These are phyloP conservation scores for Fomitopsis schrenkii DNA, from an alignment of 1,284 basidiomycete species.

Conservation along the genomic window DNA sequence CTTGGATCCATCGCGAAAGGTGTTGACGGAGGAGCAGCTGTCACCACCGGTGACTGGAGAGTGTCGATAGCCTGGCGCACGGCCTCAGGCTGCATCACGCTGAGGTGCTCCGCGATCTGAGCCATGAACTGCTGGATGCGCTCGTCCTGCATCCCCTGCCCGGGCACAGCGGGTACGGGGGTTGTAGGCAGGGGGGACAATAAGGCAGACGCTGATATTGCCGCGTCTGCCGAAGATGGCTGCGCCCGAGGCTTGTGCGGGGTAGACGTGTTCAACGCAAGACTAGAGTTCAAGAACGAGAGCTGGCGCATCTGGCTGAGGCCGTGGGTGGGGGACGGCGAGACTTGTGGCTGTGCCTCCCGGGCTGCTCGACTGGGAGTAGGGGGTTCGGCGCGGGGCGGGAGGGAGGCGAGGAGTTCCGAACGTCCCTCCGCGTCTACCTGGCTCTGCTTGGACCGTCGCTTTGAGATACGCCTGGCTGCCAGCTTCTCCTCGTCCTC, in stretches of 20 bases:
- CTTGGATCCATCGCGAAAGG: conserved; percentile 8
- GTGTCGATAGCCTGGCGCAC: conserved; percentile 2
- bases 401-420: conserved; percentile 28
- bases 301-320: conserved; percentile 19
- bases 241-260: conserved; percentile 14
- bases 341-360: conserved; percentile 4
- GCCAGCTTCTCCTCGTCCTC: conserved; percentile 45
- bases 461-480: conserved; percentile 28
- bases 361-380: conserved; percentile 50
- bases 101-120: conserved; percentile 79
- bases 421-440: conserved; percentile 12
- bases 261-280: conserved; percentile 11
- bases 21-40: conserved; percentile 9
- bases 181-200: conserved; percentile 15
- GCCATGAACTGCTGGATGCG: conserved; percentile 77
- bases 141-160: conserved; percentile 58
- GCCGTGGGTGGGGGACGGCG: conserved; percentile 16
- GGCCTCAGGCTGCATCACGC: conserved; percentile 54
- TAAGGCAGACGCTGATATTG: conserved; percentile 16
- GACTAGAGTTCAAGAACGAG: conserved; percentile 4
- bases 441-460: conserved; percentile 15
- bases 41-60: neutral
- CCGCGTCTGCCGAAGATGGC: conserved; percentile 21
- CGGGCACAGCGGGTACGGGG: conserved; percentile 19
- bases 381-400: conserved; percentile 54